Evolutionary conservation across 1,284 basidiomycete genomes (phyloP), one percentile per base, ranked within the genome.

Genomic region (Phellopilus nigrolimitatus): DNA sequence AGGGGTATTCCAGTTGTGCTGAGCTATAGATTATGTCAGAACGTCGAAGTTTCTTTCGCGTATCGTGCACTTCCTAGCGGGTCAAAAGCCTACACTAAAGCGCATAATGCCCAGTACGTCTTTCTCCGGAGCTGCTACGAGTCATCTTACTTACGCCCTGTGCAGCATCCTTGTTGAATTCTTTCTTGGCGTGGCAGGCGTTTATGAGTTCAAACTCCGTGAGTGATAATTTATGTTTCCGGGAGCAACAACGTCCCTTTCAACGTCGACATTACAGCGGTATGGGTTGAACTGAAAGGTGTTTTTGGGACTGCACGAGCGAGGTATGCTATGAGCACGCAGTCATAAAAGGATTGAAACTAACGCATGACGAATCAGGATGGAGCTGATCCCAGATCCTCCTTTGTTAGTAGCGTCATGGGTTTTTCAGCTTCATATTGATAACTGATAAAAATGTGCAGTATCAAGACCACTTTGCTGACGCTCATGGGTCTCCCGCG

Each of bases 241-340:
- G n/a, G n/a, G n/a, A n/a, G n/a, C 37, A 33, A 19, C 12, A 9
- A 10, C 13, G 65, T 60, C 49, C 42, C 68, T n/a, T 54, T 62
- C 4, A 65, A 64, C 4, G 65, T 66, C 3, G 51, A 70, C 19
- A 47, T 61, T 39, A 37, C 71, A 58, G 78, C 78, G 10, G 80
- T 88, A 27, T 90, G 86, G 85, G 82, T 91, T 36, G 88, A 91
- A 61, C 68, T 93, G 38, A 84, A 87, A 47, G 80, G 82, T n/a
- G 73, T 90, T 25, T 74, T 80, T 7, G 84, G 84, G 3, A 84
- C 85, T 4, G 76, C 82, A 2, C 75, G 90, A n/a, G 68, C 45
- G 28, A 47, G 51, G 51, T 53, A 37, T 8, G 45, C 24, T 24
- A n/a, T 33, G 15, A 21, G n/a, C n/a, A n/a, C n/a, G n/a, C n/a